These are phyloP conservation scores for Leccinum longicurvipes DNA, from an alignment of 768 basidiomycete species.

Conservation along the genomic window DNA sequence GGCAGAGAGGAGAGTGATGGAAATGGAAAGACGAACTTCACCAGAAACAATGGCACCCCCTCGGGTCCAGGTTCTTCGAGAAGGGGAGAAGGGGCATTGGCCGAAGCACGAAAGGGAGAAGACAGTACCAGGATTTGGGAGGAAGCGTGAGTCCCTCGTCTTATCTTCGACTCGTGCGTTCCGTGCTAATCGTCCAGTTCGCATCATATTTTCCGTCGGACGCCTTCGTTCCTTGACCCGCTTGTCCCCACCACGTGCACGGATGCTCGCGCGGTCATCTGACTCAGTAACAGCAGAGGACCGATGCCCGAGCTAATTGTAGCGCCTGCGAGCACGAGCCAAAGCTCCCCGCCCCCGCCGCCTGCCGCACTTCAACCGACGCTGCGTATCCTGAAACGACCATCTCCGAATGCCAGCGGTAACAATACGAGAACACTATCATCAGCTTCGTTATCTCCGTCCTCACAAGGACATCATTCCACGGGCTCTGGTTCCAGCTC, in stretches of 20 bases:
- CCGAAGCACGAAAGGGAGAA: background rate
- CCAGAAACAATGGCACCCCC: background rate
- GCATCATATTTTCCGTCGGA: background rate
- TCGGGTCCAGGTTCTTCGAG: background rate
- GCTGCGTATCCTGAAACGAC: conserved; percentile 73
- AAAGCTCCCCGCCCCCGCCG: conserved; percentile 46
- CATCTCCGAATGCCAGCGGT: conserved; percentile 29
- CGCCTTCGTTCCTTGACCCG: background rate
- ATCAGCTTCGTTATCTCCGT: conserved; percentile 10
- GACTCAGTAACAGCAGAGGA: conserved; percentile 49
- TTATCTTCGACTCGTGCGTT: background rate
- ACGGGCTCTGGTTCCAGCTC: background rate
- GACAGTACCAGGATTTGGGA: conserved; percentile 61
- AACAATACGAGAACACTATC: background rate
- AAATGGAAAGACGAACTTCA: background rate
- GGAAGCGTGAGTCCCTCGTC: conserved; percentile 54
- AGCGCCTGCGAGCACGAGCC: conserved; percentile 36
- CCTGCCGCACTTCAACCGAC: conserved; percentile 56
- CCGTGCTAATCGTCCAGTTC: conserved; percentile 14
- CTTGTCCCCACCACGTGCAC: background rate
- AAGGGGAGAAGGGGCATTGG: background rate
- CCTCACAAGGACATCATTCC: conserved; percentile 11
- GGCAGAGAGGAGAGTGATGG: no score
- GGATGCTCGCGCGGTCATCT: background rate
- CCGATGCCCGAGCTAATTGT: conserved; percentile 70